phyloP scores from a whole-genome alignment of 768 basidiomycete genomes.

The Hydnum rufescens region DNA sequence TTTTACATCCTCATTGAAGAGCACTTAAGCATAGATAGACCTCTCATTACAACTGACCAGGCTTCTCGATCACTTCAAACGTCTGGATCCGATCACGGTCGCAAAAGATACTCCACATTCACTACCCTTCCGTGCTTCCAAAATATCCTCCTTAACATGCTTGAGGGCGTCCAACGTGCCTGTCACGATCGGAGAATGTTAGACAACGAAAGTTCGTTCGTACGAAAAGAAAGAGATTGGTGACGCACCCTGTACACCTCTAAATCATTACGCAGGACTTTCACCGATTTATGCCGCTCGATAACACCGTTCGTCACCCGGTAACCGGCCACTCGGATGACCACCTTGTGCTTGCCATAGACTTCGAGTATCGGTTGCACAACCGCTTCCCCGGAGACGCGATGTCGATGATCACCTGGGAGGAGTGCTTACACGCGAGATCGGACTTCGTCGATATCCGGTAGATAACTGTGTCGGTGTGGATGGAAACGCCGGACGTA shows the following conservation, averaged over 20 bases:
- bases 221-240: slow-evolving; percentile 7
- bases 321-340: slow-evolving; percentile 72
- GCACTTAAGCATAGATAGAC: too few relatives aligned
- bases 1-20: too few relatives aligned
- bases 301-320: slow-evolving; percentile 69
- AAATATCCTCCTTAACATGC: slow-evolving; percentile 75
- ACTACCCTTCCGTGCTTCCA: slow-evolving; percentile 67
- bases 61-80: slow-evolving; percentile 55
- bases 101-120: slow-evolving; percentile 79
- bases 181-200: slow-evolving; percentile 16
- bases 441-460: slow-evolving; percentile 69
- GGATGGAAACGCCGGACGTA: slow-evolving; percentile 44
- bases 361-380: slow-evolving; percentile 80
- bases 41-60: slow-evolving; percentile 47
- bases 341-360: slow-evolving; percentile 45
- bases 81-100: slow-evolving; percentile 65
- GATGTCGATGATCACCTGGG: slow-evolving; percentile 59
- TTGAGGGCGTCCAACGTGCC: slow-evolving; percentile 68
- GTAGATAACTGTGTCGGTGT: slow-evolving; percentile 76
- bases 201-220: slow-evolving; percentile 1
- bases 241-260: slow-evolving; percentile 32
- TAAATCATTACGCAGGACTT: slow-evolving; percentile 50
- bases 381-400: slow-evolving; percentile 71
- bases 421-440: slow-evolving; percentile 50
- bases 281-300: slow-evolving; percentile 44